A percentile compares a stretch with the other conserved stretches of the same genome.
phyloP scores from a whole-genome alignment of 164 flowering plant genomes.

The Aristolochia fimbriata region DNA sequence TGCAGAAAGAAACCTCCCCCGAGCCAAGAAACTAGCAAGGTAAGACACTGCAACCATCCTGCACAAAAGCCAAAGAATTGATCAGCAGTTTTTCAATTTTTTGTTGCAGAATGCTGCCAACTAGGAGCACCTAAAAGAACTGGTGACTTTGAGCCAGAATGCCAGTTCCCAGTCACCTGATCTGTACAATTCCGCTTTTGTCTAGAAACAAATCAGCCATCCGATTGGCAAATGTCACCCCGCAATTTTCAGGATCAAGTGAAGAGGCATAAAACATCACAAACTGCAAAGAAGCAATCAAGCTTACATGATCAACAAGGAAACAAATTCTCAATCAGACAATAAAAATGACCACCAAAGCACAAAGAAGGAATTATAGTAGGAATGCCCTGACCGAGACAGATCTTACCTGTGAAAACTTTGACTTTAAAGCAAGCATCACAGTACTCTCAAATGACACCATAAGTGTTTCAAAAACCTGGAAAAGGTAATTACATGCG shows the following conservation, averaged over 20 bases:
- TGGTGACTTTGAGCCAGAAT: not conserved
- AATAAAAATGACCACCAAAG: too few relatives aligned
- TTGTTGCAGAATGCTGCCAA: too few relatives aligned
- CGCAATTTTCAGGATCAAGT: constrained; percentile 77
- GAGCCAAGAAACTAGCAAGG: constrained; percentile 88
- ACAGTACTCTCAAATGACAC: constrained; percentile 60
- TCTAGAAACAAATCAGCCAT: constrained; percentile 50
- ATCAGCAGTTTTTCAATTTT: not conserved
- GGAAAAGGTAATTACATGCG: not conserved
- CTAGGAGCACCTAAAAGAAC: too few relatives aligned
- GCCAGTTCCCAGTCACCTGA: constrained; percentile 30
- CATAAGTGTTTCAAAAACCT: constrained; percentile 76
- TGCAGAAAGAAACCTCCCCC: constrained; percentile 60
- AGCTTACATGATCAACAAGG: too few relatives aligned
- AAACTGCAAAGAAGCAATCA: constrained; percentile 49
- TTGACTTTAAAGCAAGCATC: constrained; percentile 67
- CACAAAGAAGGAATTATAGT: too few relatives aligned
- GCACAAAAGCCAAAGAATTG: constrained; percentile 8
- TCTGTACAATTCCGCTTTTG: constrained; percentile 18
- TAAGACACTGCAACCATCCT: constrained; percentile 97
- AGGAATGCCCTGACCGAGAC: not conserved
- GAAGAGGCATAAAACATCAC: constrained; percentile 88
- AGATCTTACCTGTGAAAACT: constrained; percentile 75
- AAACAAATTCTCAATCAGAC: too few relatives aligned
- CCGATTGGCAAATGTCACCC: constrained; percentile 40